Percentiles rank a stretch among this genome's conserved stretches.
Conservation (phyloP, 2,329 filamentous ascomycete genomes). For the Cladosporium sp. region DNA sequence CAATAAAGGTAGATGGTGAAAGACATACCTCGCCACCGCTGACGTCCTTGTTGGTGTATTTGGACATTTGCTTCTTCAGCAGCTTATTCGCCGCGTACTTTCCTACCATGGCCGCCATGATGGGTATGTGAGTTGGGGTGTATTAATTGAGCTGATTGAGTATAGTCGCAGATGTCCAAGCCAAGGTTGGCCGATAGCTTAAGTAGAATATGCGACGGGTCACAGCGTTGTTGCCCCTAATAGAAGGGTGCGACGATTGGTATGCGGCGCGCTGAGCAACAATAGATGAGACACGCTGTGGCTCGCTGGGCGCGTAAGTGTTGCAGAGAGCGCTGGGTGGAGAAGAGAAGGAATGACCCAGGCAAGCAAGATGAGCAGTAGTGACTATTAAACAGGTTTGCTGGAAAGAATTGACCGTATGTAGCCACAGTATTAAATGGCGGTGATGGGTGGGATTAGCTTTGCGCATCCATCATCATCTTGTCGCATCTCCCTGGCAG, state of each 20-base stretch:
- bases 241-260: conserved; percentile 9
- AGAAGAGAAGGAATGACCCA: neutral
- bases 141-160: neutral
- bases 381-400: neutral
- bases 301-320: conserved; percentile 8
- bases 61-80: conserved; percentile 43
- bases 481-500: neutral
- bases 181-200: neutral
- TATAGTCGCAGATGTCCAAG: neutral
- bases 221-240: conserved; percentile 10
- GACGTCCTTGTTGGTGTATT: conserved; percentile 43
- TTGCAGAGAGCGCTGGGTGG: conserved; percentile 2
- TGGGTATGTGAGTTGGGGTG: conserved; percentile 10
- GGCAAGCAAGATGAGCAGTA: neutral
- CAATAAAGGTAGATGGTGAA: neutral
- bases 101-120: conserved; percentile 43
- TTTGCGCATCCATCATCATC: neutral
- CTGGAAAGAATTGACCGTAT: neutral
- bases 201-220: neutral
- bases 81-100: conserved; percentile 50
- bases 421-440: neutral
- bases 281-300: conserved; percentile 6
- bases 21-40: conserved; percentile 38
- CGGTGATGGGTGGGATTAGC: neutral
- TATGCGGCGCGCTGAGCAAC: conserved; percentile 2